Base-by-base conservation (phyloP, 2,329 filamentous ascomycete genomes). In the Colletotrichum higginsianum region DNA sequence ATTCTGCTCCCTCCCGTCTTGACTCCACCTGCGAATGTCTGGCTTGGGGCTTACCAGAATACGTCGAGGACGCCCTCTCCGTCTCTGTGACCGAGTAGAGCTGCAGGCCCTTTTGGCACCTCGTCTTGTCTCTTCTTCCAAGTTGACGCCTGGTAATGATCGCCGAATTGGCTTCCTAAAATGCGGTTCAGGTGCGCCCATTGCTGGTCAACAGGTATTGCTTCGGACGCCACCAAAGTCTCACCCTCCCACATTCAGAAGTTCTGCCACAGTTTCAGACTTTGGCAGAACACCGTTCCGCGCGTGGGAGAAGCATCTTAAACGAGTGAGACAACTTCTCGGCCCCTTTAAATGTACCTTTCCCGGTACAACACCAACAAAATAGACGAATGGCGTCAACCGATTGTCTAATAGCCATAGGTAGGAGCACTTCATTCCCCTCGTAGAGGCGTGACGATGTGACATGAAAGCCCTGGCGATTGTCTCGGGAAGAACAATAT, bases 401-500 rank as follows among this genome's bases (percentile, higher is more conserved):
- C 1, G 9, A 4, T 23, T 4, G n/a, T 40, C 13, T n/a, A 21
- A 47, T 30, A 60, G 21, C 26, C 44, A 58, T 18, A 47, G 30
- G 55, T 40, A 38, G 52, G 40, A 21, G 5, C 23, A 44, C 26
- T 16, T 58, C 50, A 15, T 56, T 26, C 16, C 26, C 40, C 21
- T 52, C 6, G 21, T 52, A 30, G 44, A 58, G 23, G 49, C 46
- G 38, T 40, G 30, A 23, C 38, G 47, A 11, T 57, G 58, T 49
- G 4, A 38, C 23, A 40, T 49, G 46, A 23, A n/a, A n/a, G 42
- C 11, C 18, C 18, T 35, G 30, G 18, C n/a, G 23, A 52, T 4
- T 71, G 70, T 71, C 67, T 72, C 70, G 70, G 70, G 50, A 56
- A 61, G 44, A 56, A 56, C 56, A n/a, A 16, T 13, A 49, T 16